Evolutionary conservation across 1,284 basidiomycete genomes (phyloP), one percentile per base, ranked within the genome.

Genomic region (Butyriboletus appendiculatus): DNA sequence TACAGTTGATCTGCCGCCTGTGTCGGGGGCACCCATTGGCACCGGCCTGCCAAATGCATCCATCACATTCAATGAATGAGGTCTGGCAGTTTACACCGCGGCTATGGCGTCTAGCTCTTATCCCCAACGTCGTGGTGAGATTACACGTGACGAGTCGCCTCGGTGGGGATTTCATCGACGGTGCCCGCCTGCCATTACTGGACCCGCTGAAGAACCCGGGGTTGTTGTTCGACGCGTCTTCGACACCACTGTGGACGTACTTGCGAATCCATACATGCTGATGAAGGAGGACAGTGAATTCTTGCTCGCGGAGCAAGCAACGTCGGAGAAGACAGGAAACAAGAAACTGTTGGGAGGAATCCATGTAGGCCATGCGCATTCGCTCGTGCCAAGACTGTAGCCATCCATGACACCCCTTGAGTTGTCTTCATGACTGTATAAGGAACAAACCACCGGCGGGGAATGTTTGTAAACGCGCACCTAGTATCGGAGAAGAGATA

Each of bases 21-120:
- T 30, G 15, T 18, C 14, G n/a, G 37, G 2, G 5, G 37, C 24
- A 16, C 9, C 2, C 41, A 26, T 16, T 11, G 28, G 22, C n/a
- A 26, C 33, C 34, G 4, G 15, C 5, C 22, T 24, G 22, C 22
- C 22, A 5, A 24, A 4, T 24, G 15, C 39, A 12, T 5, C 43
- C 3, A 12, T 30, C 18, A 30, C 54, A 26, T 7, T 20, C 26
- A 24, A 24, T 24, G 22, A 10, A 16, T 20, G 26, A 32, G 9
- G 8, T 2, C 16, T 33, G 30, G 24, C 14, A 5, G 10, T 41
- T 45, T 18, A 28, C n/a, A 4, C 20, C 33, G 2, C 24, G 14
- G 14, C n/a, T 45, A 33, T 30, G 44, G 44, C 11, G 15, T 49
- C 14, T 49, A 58, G 32, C 45, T 20, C 53, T 52, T 30, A 28